These are phyloP conservation scores for Metschnikowia chrysomelidarum DNA, from an alignment of 805 yeast species.

Conservation along the genomic window DNA sequence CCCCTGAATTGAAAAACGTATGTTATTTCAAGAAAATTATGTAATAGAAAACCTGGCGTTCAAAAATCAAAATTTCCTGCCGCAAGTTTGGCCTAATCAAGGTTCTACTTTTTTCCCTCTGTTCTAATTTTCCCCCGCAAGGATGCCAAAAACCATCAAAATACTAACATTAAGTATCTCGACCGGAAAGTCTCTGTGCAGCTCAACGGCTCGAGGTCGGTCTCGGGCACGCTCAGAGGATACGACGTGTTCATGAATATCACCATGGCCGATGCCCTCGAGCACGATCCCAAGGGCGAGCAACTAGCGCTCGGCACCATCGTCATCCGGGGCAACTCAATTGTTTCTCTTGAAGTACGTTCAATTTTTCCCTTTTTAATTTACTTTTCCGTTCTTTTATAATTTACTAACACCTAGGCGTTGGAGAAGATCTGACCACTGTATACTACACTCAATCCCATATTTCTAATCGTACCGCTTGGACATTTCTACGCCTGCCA, in stretches of 20 bases:
- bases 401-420: constrained; percentile 12
- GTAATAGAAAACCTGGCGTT: neutral
- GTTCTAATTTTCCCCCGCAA: no score
- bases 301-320: constrained; percentile 62
- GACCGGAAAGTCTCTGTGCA: constrained; percentile 73
- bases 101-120: no score
- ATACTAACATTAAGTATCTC: constrained; percentile 54
- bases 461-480: constrained; percentile 32
- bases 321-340: constrained; percentile 76
- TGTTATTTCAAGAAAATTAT: constrained; percentile 21
- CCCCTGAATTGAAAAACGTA: constrained; percentile 59
- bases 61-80: neutral
- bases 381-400: neutral
- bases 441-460: neutral
- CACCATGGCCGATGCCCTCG: constrained; percentile 70
- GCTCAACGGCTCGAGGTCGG: constrained; percentile 73
- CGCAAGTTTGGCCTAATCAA: neutral
- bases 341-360: constrained; percentile 67
- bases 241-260: constrained; percentile 79
- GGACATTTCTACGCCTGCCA: constrained; percentile 71
- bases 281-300: constrained; percentile 50
- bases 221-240: constrained; percentile 82
- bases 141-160: no score
- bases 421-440: constrained; percentile 9
- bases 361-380: neutral